Base-by-base conservation (phyloP, 768 basidiomycete genomes). In the Aureoboletus auriporus region DNA sequence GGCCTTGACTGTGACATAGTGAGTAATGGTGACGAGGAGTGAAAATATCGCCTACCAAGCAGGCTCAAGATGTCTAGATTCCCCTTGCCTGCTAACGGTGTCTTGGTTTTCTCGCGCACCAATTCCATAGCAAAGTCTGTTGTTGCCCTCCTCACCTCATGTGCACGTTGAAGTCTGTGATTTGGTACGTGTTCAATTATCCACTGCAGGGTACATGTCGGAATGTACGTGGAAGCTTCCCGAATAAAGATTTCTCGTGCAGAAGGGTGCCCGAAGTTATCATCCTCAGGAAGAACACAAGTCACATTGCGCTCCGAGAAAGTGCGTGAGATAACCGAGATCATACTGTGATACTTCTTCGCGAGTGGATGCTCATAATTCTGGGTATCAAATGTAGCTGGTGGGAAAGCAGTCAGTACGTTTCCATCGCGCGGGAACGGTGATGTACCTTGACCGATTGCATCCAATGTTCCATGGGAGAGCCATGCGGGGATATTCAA, bases 401-500 rank as follows among this genome's bases (percentile, higher is more conserved):
- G 27, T 29, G 27, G 33, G n/a, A 40, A 12, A 40, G 4, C 13
- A 11, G 5, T 16, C 9, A 6, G 5, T 8, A 29, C 14, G 9
- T n/a, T 23, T 23, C 20, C 20, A 23, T 23, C 20, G 20, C 20
- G 20, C 12, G 16, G 8, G 26, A 29, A 39, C 23, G 4, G 14
- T 6, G 23, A n/a, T 23, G 8, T 30, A 41, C 40, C 40, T 16
- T 29, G 40, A 7, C 40, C 40, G 4, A 28, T 41, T 9, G 40
- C 40, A 63, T 78, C 78, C 44, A 79, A 55, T 12, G 75, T 73
- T 5, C 73, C 73, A 6, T 73, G 72, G 30, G 75, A 72, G 7
- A 69, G 40, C 68, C 65, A 67, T 5, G 37, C 2, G 31, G 52
- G 38, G 4, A 70, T 37, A 41, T 70, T 45, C 6, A 69, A 13